Conservation (phyloP, 495 filamentous ascomycete species). For the Hyphodiscus hymeniophilus region DNA sequence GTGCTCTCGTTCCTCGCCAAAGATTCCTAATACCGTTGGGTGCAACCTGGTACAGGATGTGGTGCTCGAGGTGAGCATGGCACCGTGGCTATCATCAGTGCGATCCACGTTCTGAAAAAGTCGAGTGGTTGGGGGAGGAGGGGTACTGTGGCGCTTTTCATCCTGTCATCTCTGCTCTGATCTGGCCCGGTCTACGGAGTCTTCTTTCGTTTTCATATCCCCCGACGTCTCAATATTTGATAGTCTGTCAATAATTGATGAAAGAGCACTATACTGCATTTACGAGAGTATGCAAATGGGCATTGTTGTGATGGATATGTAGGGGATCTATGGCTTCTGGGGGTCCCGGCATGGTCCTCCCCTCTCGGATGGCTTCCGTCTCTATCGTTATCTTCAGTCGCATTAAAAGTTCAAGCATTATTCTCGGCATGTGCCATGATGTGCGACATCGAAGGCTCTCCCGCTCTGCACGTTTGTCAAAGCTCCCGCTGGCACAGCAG, state of each 20-base stretch:
- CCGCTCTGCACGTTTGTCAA: constrained; percentile 14
- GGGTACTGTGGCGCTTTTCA: not conserved
- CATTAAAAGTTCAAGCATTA: constrained; percentile 6
- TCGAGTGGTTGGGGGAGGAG: not conserved
- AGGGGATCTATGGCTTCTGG: not conserved
- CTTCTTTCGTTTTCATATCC: not conserved
- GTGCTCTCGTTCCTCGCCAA: no score
- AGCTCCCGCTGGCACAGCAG: constrained; percentile 14
- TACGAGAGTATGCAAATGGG: not conserved
- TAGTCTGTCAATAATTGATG: not conserved
- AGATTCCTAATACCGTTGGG: no score
- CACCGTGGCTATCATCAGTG: not conserved
- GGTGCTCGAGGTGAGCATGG: not conserved
- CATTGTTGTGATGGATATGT: constrained; percentile 2
- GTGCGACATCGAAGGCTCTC: constrained; percentile 21
- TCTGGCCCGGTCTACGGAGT: constrained; percentile 1
- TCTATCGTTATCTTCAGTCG: constrained; percentile 17
- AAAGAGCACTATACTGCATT: not conserved
- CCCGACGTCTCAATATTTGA: not conserved
- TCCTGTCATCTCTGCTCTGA: not conserved
- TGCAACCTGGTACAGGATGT: no score
- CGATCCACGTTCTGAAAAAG: not conserved
- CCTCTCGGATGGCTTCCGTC: constrained; percentile 14
- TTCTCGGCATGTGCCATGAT: constrained; percentile 22
- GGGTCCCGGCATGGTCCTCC: not conserved